Conservation (phyloP, 2,329 filamentous ascomycete genomes). For the Fusarium setosum region DNA sequence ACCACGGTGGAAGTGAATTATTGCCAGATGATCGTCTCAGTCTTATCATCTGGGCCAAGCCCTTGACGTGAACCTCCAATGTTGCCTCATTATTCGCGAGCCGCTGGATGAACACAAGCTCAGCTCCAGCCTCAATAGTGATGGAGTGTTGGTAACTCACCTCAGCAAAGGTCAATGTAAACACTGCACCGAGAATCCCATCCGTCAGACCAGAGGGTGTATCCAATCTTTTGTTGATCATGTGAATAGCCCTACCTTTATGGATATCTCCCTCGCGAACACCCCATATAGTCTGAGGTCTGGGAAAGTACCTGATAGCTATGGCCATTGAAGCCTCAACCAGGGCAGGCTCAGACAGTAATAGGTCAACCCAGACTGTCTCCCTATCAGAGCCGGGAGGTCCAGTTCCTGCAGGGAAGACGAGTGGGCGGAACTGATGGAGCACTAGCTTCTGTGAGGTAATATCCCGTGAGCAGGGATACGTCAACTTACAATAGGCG, state of each 20-base stretch:
- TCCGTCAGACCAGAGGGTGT: constrained; percentile 16
- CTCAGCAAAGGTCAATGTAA: constrained; percentile 31
- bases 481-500: not conserved
- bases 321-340: constrained; percentile 39
- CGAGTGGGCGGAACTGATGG: constrained; percentile 20
- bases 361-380: constrained; percentile 20
- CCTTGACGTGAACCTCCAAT: constrained; percentile 24
- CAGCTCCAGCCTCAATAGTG: not conserved
- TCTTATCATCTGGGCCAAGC: constrained; percentile 27
- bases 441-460: constrained; percentile 14
- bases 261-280: not conserved
- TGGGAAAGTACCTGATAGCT: constrained; percentile 12
- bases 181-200: constrained; percentile 34
- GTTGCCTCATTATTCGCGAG: constrained; percentile 19
- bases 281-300: not conserved
- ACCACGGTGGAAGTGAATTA: constrained; percentile 16
- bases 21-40: constrained; percentile 5
- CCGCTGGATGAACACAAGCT: constrained; percentile 5
- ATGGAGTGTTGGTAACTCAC: not conserved
- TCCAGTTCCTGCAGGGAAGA: constrained; percentile 19
- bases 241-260: constrained; percentile 23
- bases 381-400: constrained; percentile 13
- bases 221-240: constrained; percentile 24
- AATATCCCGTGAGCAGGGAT: not conserved
- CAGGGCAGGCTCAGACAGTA: constrained; percentile 39